A percentile compares a stretch with the other conserved stretches of the same genome.
These are phyloP conservation scores for Lophiostoma macrostomum DNA, from an alignment of 495 filamentous ascomycete species.

Conservation along the genomic window DNA sequence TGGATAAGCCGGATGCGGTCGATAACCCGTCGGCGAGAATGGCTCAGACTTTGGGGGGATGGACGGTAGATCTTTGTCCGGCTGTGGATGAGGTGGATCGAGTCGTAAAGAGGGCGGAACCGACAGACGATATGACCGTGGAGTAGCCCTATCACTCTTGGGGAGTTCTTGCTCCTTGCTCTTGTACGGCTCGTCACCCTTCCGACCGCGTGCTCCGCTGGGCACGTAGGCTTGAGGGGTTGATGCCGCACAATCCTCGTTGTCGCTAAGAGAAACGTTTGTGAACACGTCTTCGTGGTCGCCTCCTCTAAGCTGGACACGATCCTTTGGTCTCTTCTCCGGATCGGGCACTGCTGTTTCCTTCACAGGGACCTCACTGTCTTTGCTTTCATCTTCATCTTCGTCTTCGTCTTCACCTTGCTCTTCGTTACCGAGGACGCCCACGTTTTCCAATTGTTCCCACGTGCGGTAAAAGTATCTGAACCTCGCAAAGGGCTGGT, in stretches of 20 bases:
- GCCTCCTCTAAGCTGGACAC: too few relatives aligned
- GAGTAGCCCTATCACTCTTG: too few relatives aligned
- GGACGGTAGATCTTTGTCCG: neutral
- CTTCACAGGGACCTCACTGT: too few relatives aligned
- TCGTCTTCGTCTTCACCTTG: neutral
- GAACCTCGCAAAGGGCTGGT: conserved; percentile 44
- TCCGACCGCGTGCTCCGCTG: neutral
- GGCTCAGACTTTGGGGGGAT: conserved; percentile 14
- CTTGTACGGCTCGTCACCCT: neutral
- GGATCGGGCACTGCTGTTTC: too few relatives aligned
- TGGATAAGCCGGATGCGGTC: conserved; percentile 14
- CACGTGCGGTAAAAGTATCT: conserved; percentile 40
- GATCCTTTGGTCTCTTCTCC: too few relatives aligned
- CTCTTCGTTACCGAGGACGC: neutral
- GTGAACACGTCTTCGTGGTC: too few relatives aligned
- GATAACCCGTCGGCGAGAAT: conserved; percentile 3
- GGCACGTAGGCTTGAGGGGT: too few relatives aligned
- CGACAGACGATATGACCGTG: conserved; percentile 15
- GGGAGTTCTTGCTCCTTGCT: conserved; percentile 13
- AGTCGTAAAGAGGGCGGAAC: conserved; percentile 23
- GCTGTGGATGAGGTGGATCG: conserved; percentile 8
- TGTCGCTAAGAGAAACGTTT: too few relatives aligned
- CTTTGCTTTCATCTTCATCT: too few relatives aligned
- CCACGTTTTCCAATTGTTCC: conserved; percentile 20
- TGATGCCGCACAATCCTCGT: too few relatives aligned